These are phyloP conservation scores for Pulveroboletus sp. DNA, from an alignment of 768 basidiomycete genomes.

Conservation along the genomic window DNA sequence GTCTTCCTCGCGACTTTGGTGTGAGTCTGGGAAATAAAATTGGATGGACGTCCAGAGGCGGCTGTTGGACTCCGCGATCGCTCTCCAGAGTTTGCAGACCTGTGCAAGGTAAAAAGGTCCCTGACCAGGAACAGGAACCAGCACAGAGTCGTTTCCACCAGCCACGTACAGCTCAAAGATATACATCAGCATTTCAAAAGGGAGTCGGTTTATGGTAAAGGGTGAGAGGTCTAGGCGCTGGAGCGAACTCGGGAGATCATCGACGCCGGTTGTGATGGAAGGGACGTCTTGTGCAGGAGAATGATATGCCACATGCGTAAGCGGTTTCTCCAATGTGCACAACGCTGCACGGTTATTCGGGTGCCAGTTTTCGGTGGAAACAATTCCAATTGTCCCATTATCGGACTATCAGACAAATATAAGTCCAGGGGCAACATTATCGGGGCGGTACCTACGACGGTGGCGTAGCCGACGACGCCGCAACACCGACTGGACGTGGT, in stretches of 20 bases:
- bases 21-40: constrained; percentile 7
- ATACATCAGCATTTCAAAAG: constrained; percentile 33
- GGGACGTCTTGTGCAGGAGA: neutral
- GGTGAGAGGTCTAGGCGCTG: neutral
- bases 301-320: neutral
- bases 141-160: neutral
- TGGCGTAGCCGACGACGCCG: neutral
- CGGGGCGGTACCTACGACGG: neutral
- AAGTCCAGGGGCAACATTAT: neutral
- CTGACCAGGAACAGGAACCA: neutral
- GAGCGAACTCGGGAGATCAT: neutral
- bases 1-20: neutral
- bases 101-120: constrained; percentile 12
- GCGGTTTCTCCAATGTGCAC: neutral
- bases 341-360: neutral
- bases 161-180: constrained; percentile 11
- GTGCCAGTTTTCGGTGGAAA: neutral
- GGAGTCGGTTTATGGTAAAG: constrained; percentile 9
- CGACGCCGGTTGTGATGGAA: neutral
- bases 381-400: neutral
- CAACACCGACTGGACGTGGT: neutral
- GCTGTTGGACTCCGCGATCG: constrained; percentile 7
- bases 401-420: neutral
- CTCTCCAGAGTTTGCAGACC: constrained; percentile 23
- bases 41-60: constrained; percentile 23